These are phyloP conservation scores for Selaginella moellendorffii DNA, from an alignment of 75 land plant genomes.

Conservation along the genomic window DNA sequence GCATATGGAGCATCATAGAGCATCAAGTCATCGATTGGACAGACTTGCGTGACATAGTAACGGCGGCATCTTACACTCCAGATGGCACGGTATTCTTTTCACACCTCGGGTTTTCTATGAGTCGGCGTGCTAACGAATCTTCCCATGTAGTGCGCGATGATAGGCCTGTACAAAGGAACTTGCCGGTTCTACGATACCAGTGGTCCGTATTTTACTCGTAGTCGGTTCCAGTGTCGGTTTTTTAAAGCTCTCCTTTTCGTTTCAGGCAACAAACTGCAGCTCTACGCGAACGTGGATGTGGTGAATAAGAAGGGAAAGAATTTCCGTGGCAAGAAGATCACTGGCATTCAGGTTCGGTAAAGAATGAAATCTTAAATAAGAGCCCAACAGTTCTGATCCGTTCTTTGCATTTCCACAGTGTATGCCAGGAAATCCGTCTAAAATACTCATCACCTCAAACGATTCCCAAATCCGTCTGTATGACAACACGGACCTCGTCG, in stretches of 20 bases:
- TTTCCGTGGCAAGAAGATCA: constrained; percentile 49
- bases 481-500: constrained; percentile 26
- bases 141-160: constrained; percentile 40
- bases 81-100: constrained; percentile 58
- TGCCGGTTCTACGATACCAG: constrained; percentile 63
- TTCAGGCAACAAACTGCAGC: constrained; percentile 57
- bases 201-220: too few species aligned
- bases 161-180: constrained; percentile 53
- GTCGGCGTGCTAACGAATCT: background rate
- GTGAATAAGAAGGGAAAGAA: constrained; percentile 44
- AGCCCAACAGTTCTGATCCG: background rate
- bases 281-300: constrained; percentile 31
- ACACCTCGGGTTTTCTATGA: background rate
- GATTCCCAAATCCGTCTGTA: constrained; percentile 53
- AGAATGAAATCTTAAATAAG: background rate
- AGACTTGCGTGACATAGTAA: constrained; percentile 89
- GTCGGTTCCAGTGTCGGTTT: too few species aligned
- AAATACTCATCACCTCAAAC: constrained; percentile 52
- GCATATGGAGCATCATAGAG: constrained; percentile 78
- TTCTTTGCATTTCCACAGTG: constrained; percentile 34
- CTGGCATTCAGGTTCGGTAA: constrained; percentile 61
- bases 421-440: constrained; percentile 35
- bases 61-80: constrained; percentile 79
- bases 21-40: constrained; percentile 75
- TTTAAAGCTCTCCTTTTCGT: background rate